A percentile compares a stretch with the other conserved stretches of the same genome.
Evolutionary conservation across 805 yeast species (phyloP).

Genomic region (Yamadazyma scolyti): DNA sequence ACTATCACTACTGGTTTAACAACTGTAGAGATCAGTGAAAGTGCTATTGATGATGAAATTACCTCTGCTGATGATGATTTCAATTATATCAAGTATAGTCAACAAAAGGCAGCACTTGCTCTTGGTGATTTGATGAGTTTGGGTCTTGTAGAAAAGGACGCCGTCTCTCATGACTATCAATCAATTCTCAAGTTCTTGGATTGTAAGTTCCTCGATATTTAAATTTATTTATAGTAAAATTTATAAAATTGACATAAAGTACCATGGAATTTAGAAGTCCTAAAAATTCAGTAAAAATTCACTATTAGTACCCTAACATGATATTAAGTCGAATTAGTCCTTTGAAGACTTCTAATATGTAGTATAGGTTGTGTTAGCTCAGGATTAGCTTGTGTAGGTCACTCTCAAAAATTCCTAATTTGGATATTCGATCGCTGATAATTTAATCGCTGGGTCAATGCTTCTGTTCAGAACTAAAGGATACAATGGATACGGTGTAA

Average conservation of each 20-base stretch:
- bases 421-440: no score
- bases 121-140: slow-evolving; percentile 71
- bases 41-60: slow-evolving; percentile 27
- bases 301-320: no score
- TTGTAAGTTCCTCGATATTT: slow-evolving; percentile 12
- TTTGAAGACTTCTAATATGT: no score
- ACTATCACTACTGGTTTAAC: slow-evolving; percentile 51
- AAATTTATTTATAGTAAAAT: not conserved
- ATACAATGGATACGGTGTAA: slow-evolving; percentile 81
- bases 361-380: no score
- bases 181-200: slow-evolving; percentile 39
- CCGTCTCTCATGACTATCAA: slow-evolving; percentile 21
- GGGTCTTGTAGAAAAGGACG: slow-evolving; percentile 41
- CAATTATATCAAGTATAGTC: slow-evolving; percentile 71
- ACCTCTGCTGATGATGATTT: slow-evolving; percentile 57
- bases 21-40: slow-evolving; percentile 34
- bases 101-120: slow-evolving; percentile 68
- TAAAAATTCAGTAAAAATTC: no score
- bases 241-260: not conserved
- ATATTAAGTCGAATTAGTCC: no score
- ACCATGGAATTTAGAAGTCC: not conserved
- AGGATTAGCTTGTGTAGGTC: no score
- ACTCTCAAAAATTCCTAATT: no score
- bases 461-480: slow-evolving; percentile 71
- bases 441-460: no score